Conservation (phyloP, 73 alveolate genomes). For the Paramecium primaurelia region DNA sequence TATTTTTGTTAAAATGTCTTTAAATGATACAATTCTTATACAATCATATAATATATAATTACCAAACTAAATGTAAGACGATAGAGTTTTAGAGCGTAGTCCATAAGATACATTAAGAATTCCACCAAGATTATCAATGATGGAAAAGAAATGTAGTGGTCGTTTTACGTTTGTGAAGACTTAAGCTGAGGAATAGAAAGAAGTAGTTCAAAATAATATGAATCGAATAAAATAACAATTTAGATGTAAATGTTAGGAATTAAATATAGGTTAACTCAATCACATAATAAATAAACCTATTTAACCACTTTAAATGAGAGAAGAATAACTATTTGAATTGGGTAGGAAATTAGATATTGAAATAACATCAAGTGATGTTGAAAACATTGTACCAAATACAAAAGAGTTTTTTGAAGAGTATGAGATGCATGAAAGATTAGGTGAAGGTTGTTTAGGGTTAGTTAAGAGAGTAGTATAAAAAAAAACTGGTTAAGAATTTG, state of each 20-base stretch:
- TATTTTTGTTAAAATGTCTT: background rate
- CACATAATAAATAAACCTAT: background rate
- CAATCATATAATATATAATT: background rate
- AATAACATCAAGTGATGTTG: background rate
- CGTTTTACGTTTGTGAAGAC: conserved; percentile 20
- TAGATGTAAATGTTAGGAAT: background rate
- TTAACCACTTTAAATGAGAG: background rate
- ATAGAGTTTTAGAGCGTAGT: background rate
- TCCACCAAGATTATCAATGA: background rate
- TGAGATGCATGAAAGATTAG: conserved; percentile 55
- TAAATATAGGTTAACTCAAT: background rate
- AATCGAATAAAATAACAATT: conserved; percentile 22
- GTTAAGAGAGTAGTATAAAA: conserved; percentile 43
- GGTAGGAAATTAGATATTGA: conserved; percentile 33
- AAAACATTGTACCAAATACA: background rate
- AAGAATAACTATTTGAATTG: background rate
- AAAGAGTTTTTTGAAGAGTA: conserved; percentile 29
- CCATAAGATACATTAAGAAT: background rate
- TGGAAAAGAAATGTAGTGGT: conserved; percentile 33
- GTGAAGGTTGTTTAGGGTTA: conserved; percentile 63
- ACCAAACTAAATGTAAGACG: background rate
- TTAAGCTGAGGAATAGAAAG: background rate
- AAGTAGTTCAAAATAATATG: background rate
- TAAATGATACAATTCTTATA: background rate
- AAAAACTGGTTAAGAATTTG: background rate